Evolutionary conservation across 495 filamentous ascomycete genomes (phyloP).

Genomic region (Cetradonia linearis): DNA sequence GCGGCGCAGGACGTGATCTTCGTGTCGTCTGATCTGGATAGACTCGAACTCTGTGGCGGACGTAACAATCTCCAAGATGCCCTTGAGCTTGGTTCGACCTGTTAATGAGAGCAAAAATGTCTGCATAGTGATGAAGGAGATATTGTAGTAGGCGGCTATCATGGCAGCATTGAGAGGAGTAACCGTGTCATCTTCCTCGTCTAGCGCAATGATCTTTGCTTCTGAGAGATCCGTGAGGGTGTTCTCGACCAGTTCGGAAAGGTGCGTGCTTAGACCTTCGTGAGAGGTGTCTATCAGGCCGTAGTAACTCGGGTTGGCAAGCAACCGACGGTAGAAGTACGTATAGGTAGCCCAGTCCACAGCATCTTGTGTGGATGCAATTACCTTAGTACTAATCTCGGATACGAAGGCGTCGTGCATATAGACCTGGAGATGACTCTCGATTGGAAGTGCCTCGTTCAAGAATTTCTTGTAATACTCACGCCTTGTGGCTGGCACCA

Average conservation of each 20-base stretch:
- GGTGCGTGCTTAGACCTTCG: conserved; percentile 83
- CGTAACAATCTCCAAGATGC: conserved; percentile 92
- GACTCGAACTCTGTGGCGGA: conserved; percentile 94
- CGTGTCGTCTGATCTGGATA: conserved; percentile 89
- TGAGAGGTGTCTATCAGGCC: conserved; percentile 80
- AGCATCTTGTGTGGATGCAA: conserved; percentile 91
- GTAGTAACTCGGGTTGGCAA: conserved; percentile 96
- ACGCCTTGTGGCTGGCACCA: conserved; percentile 87
- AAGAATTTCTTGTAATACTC: conserved; percentile 99
- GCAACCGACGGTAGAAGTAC: conserved; percentile 95
- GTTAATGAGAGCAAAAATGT: conserved; percentile 95
- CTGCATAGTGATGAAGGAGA: conserved; percentile 99
- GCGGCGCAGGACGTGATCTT: conserved; percentile 76
- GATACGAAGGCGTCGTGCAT: conserved; percentile 94
- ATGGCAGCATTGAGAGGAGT: conserved; percentile 87
- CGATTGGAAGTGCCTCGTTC: conserved; percentile 89
- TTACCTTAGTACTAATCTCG: conserved; percentile 87
- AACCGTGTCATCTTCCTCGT: conserved; percentile 91
- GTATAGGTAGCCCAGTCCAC: conserved; percentile 98
- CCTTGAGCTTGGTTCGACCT: conserved; percentile 83
- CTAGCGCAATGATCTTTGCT: conserved; percentile 90
- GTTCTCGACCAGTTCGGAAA: conserved; percentile 90
- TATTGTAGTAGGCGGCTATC: conserved; percentile 98
- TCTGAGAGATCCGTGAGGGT: conserved; percentile 86
- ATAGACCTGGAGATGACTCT: conserved; percentile 84